phyloP scores from a whole-genome alignment of 2,329 filamentous ascomycete species.

The Dothideomycetes sp. region DNA sequence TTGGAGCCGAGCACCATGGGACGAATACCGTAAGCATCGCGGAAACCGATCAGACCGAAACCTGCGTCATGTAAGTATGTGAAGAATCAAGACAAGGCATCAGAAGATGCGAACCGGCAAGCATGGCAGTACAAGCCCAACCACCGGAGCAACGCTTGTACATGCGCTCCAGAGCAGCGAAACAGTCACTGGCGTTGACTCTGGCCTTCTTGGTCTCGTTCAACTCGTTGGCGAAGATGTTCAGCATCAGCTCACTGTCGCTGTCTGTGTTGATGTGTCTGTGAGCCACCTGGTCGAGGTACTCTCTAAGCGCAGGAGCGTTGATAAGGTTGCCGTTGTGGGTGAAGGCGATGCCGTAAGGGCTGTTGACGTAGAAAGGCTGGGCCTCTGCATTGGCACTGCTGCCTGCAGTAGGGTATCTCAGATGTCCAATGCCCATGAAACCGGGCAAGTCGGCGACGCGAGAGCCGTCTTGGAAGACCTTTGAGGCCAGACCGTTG shows the following conservation, averaged over 20 bases:
- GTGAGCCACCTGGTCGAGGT: slow-evolving; percentile 68
- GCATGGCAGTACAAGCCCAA: slow-evolving; percentile 73
- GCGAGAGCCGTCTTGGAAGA: slow-evolving; percentile 71
- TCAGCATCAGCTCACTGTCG: slow-evolving; percentile 79
- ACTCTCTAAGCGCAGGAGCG: slow-evolving; percentile 57
- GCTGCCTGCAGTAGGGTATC: slow-evolving; percentile 84
- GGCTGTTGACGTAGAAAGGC: slow-evolving; percentile 83
- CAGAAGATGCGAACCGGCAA: slow-evolving; percentile 49
- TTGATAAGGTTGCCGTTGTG: slow-evolving; percentile 90
- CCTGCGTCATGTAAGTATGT: slow-evolving; percentile 30
- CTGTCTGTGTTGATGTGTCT: slow-evolving; percentile 86
- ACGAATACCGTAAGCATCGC: slow-evolving; percentile 72
- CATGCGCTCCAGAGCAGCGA: slow-evolving; percentile 61
- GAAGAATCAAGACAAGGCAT: neutral
- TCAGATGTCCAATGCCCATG: slow-evolving; percentile 77
- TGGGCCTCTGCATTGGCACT: slow-evolving; percentile 78
- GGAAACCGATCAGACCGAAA: slow-evolving; percentile 73
- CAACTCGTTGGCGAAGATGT: slow-evolving; percentile 75
- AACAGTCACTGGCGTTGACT: slow-evolving; percentile 69
- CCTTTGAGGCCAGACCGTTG: slow-evolving; percentile 75
- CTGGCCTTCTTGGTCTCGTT: slow-evolving; percentile 73
- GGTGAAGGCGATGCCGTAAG: slow-evolving; percentile 71
- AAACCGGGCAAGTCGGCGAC: slow-evolving; percentile 68
- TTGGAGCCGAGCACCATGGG: slow-evolving; percentile 72
- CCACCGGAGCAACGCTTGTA: slow-evolving; percentile 65